Evolutionary conservation across 192 early-diverging fungal species (phyloP).

Genomic region (Mortierella antarctica): DNA sequence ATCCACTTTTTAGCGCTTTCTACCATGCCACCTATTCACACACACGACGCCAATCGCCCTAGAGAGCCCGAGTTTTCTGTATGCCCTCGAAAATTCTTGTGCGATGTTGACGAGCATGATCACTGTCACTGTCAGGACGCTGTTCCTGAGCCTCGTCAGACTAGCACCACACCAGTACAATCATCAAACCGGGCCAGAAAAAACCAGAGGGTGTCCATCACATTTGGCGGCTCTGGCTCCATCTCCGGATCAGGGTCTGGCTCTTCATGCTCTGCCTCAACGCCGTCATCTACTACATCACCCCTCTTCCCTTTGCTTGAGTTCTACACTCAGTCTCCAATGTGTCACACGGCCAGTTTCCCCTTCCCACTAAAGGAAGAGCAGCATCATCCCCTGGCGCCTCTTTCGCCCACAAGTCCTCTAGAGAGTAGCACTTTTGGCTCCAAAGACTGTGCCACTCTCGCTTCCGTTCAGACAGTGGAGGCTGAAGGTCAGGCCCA

Average conservation of each 20-base stretch:
- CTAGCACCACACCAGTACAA: background rate
- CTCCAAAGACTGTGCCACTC: background rate
- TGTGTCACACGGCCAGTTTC: background rate
- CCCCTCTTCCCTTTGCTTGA: constrained; percentile 12
- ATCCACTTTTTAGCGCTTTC: background rate
- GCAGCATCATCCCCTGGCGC: constrained; percentile 1
- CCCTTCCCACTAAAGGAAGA: background rate
- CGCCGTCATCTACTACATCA: constrained; percentile 8
- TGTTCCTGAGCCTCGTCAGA: background rate
- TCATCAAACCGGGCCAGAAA: background rate
- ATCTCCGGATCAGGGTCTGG: constrained; percentile 17
- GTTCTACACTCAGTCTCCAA: background rate
- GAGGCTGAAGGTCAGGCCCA: background rate
- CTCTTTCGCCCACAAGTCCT: constrained; percentile 1
- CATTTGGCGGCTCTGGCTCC: constrained; percentile 45
- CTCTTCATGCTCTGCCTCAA: constrained; percentile 15
- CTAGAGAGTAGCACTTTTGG: constrained; percentile 32
- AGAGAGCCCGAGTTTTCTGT: no score
- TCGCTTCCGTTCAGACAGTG: no score
- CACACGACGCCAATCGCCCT: background rate
- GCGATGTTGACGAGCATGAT: no score
- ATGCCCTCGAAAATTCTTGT: no score
- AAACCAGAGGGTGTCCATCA: constrained; percentile 27
- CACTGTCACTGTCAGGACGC: background rate
- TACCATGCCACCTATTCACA: background rate